Evolutionary conservation across 768 basidiomycete genomes (phyloP).

Genomic region (Suillus subluteus): DNA sequence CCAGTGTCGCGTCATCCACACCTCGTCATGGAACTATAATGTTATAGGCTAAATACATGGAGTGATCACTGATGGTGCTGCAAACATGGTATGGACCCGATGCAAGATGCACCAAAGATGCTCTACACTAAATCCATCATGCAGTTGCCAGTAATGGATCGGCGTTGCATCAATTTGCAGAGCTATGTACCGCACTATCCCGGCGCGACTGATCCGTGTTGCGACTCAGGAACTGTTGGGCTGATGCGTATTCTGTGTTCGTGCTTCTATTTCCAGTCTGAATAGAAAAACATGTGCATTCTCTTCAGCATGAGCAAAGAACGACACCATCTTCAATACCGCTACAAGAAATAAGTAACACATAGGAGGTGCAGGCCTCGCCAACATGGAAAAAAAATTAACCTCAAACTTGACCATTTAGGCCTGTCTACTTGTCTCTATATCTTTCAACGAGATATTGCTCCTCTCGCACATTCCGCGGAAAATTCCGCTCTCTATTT

Average conservation of each 20-base stretch:
- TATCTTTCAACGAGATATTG: slow-evolving; percentile 52
- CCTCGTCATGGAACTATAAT: neutral
- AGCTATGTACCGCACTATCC: too few species aligned
- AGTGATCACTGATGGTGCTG: too few species aligned
- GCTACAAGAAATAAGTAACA: neutral
- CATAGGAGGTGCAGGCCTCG: neutral
- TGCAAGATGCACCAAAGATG: neutral
- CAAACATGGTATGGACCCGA: neutral
- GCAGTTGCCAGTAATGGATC: neutral
- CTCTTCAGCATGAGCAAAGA: neutral
- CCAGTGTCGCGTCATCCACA: neutral
- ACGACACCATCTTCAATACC: neutral
- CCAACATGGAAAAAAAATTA: neutral
- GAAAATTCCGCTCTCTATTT: slow-evolving; percentile 55
- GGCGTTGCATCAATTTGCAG: neutral
- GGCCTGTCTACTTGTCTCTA: slow-evolving; percentile 24
- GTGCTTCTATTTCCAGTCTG: too few species aligned
- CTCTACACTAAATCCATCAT: neutral
- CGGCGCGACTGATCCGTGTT: too few species aligned
- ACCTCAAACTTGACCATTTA: neutral
- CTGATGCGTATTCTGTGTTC: too few species aligned
- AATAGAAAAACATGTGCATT: too few species aligned
- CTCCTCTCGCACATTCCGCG: slow-evolving; percentile 62
- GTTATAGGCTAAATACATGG: too few species aligned
- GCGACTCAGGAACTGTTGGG: too few species aligned